These are phyloP conservation scores for Malus asiatica DNA, from an alignment of 306 rosid species.

Conservation along the genomic window DNA sequence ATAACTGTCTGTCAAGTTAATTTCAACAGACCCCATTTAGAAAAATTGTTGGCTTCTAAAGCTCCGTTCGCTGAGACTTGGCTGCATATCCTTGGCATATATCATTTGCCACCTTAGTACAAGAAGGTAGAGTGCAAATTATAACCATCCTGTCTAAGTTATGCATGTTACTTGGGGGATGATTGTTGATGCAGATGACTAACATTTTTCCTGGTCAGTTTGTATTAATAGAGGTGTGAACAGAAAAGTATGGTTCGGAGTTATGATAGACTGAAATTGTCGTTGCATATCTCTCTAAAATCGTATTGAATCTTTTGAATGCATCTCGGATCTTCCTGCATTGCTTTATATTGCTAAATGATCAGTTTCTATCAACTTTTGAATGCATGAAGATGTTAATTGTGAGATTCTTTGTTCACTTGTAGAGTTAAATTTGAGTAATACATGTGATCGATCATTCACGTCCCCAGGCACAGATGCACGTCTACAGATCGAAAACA, in stretches of 20 bases:
- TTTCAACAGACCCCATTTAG: neutral
- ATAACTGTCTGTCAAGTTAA: neutral
- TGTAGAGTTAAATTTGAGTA: neutral
- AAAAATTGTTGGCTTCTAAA: neutral
- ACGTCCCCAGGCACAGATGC: neutral
- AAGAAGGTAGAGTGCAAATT: conserved; percentile 8
- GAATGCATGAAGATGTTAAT: neutral
- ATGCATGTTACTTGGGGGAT: neutral
- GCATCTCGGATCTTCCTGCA: neutral
- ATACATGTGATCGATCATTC: neutral
- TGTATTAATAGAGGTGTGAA: neutral
- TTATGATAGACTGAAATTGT: neutral
- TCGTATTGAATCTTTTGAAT: neutral
- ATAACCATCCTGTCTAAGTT: conserved; percentile 1
- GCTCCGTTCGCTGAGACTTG: conserved; percentile 3
- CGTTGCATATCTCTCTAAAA: neutral
- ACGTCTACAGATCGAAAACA: neutral
- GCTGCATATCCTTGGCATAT: neutral
- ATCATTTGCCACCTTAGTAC: neutral
- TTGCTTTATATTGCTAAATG: neutral
- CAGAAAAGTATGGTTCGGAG: neutral
- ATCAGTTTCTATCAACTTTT: neutral
- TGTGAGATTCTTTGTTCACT: neutral
- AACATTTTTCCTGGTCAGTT: neutral
- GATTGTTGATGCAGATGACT: neutral